phyloP scores from a whole-genome alignment of 1,284 basidiomycete genomes.

The Cryptococcus sp. region DNA sequence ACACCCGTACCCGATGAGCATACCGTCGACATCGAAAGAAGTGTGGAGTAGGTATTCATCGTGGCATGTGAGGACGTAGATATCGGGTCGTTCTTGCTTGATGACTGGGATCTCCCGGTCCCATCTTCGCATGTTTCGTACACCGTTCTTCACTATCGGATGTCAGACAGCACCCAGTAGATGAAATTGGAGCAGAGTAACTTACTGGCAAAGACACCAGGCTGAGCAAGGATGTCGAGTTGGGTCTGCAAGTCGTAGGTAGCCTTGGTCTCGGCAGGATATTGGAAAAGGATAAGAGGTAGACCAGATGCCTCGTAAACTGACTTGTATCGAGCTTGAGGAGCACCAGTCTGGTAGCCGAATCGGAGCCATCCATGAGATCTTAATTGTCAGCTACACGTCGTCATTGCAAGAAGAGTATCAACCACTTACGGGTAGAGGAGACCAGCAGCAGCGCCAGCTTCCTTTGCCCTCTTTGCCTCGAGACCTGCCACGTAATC shows the following conservation, averaged over 20 bases:
- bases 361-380: constrained; percentile 8
- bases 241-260: constrained; percentile 15
- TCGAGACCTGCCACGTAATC: constrained; percentile 13
- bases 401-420: too few relatives aligned
- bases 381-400: too few relatives aligned
- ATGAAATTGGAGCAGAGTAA: too few relatives aligned
- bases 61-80: constrained; percentile 12
- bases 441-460: constrained; percentile 15
- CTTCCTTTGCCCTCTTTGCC: constrained; percentile 15
- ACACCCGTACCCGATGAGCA: constrained; percentile 16
- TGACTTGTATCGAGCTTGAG: constrained; percentile 12
- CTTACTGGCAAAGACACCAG: constrained; percentile 13
- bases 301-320: constrained; percentile 14
- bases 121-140: constrained; percentile 14
- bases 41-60: constrained; percentile 19
- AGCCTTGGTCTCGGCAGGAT: constrained; percentile 13
- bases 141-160: constrained; percentile 12
- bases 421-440: constrained; percentile 8
- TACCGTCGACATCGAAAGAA: constrained; percentile 14
- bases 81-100: constrained; percentile 9
- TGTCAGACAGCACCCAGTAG: too few relatives aligned
- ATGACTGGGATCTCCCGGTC: constrained; percentile 10
- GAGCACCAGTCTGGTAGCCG: constrained; percentile 14
- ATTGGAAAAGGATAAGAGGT: constrained; percentile 20
- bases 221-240: constrained; percentile 14